Evolutionary conservation across 495 filamentous ascomycete species (phyloP).

Genomic region (Penicillium lagena): DNA sequence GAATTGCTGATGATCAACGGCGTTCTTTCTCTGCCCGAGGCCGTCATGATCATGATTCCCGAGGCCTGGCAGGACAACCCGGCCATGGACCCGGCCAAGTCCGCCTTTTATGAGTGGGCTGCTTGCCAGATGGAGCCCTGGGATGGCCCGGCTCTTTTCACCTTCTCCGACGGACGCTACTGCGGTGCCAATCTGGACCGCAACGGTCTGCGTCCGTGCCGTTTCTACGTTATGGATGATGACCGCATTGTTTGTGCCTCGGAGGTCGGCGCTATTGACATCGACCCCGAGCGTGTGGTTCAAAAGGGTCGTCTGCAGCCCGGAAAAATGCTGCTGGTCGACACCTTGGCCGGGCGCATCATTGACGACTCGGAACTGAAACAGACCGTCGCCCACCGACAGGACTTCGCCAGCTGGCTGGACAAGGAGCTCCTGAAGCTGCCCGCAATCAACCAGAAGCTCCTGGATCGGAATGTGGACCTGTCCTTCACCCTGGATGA

Average conservation of each 20-base stretch:
- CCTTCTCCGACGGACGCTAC: slow-evolving; percentile 95
- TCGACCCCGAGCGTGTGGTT: slow-evolving; percentile 84
- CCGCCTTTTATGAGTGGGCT: slow-evolving; percentile 99
- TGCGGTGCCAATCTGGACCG: slow-evolving; percentile 98
- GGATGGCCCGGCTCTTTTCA: slow-evolving; percentile 97
- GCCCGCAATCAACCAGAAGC: slow-evolving; percentile 61
- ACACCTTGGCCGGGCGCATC: slow-evolving; percentile 91
- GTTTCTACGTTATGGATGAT: slow-evolving; percentile 97
- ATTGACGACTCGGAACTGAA: slow-evolving; percentile 96
- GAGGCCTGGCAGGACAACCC: slow-evolving; percentile 98
- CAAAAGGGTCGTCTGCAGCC: slow-evolving; percentile 96
- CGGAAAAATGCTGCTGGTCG: slow-evolving; percentile 95
- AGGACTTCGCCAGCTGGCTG: slow-evolving; percentile 86
- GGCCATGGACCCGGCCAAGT: slow-evolving; percentile 89
- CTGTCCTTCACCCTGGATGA: slow-evolving; percentile 62
- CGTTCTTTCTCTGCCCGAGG: slow-evolving; percentile 92
- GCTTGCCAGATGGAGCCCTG: slow-evolving; percentile 99
- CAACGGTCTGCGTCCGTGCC: slow-evolving; percentile 93
- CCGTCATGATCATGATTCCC: slow-evolving; percentile 98
- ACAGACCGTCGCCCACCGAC: slow-evolving; percentile 72
- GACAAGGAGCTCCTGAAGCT: slow-evolving; percentile 79
- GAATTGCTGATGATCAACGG: slow-evolving; percentile 96
- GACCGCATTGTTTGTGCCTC: slow-evolving; percentile 98
- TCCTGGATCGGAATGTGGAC: slow-evolving; percentile 54
- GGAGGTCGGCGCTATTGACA: slow-evolving; percentile 89